These are phyloP conservation scores for Gastrolobium villosum DNA, from an alignment of 306 rosid genomes.

Conservation along the genomic window DNA sequence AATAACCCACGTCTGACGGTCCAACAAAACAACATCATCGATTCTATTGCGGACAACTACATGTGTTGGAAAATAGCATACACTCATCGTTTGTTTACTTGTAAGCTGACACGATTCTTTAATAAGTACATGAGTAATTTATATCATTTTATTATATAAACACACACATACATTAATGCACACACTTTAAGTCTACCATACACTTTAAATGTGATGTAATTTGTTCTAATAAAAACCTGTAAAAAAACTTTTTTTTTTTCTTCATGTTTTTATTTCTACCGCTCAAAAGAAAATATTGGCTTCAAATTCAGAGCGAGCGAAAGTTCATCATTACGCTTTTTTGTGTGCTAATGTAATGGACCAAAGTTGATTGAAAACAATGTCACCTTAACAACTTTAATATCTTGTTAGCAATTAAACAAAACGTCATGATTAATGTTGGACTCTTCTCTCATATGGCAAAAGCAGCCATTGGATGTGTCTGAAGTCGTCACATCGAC, in stretches of 20 bases:
- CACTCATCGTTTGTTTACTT: too few relatives aligned
- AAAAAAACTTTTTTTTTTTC: neutral
- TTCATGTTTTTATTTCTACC: neutral
- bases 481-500: constrained; percentile 32
- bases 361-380: constrained; percentile 34
- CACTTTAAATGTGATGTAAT: too few relatives aligned
- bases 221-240: too few relatives aligned
- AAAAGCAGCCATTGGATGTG: constrained; percentile 26
- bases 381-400: constrained; percentile 24
- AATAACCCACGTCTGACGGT: too few relatives aligned
- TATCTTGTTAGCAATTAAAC: neutral
- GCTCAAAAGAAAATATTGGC: neutral
- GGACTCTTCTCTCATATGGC: constrained; percentile 9
- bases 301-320: neutral
- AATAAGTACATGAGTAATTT: too few relatives aligned
- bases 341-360: constrained; percentile 1
- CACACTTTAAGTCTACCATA: too few relatives aligned
- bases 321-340: neutral
- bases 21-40: too few relatives aligned
- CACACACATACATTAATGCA: too few relatives aligned
- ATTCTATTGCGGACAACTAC: too few relatives aligned
- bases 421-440: constrained; percentile 30
- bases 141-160: too few relatives aligned
- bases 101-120: too few relatives aligned
- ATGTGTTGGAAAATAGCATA: too few relatives aligned